These are phyloP conservation scores for Ascobolus immersus DNA, from an alignment of 495 filamentous ascomycete genomes.

Conservation along the genomic window DNA sequence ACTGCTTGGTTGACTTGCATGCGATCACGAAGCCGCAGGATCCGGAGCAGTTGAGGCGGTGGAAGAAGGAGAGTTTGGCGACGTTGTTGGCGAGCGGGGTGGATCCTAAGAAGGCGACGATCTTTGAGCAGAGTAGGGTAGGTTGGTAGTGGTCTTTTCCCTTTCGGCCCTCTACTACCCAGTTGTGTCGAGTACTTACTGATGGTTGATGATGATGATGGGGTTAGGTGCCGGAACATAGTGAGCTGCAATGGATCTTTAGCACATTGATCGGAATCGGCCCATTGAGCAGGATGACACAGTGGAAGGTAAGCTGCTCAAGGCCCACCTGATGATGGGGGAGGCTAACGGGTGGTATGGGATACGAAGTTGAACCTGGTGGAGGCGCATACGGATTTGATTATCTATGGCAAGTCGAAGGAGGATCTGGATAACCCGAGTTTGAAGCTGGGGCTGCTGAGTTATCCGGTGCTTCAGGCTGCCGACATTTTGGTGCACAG, in stretches of 20 bases:
- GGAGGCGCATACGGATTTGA: background rate
- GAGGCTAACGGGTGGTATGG: too few species aligned
- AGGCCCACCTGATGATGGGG: background rate
- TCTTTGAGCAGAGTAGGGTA: conserved; percentile 61
- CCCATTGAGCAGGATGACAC: conserved; percentile 80
- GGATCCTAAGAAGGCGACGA: conserved; percentile 41
- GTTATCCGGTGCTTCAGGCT: conserved; percentile 85
- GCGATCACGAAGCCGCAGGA: conserved; percentile 61
- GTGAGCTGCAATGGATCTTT: conserved; percentile 88
- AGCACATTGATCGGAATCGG: conserved; percentile 73
- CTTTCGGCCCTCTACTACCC: background rate
- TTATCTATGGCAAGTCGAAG: conserved; percentile 10
- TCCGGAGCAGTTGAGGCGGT: conserved; percentile 27
- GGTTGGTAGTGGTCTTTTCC: conserved; percentile 18
- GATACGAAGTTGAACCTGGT: too few species aligned
- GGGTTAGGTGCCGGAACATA: conserved; percentile 54
- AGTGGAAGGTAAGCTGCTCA: conserved; percentile 53
- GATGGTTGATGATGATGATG: conserved; percentile 21
- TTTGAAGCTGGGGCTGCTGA: conserved; percentile 76
- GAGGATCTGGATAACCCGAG: conserved; percentile 18
- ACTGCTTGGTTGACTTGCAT: conserved; percentile 75
- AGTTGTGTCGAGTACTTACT: too few species aligned
- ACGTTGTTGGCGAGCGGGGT: conserved; percentile 63
- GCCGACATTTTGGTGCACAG: conserved; percentile 78
- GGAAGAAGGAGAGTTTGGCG: conserved; percentile 49